phyloP scores from a whole-genome alignment of 306 rosid species.

The Prunus mongolica region DNA sequence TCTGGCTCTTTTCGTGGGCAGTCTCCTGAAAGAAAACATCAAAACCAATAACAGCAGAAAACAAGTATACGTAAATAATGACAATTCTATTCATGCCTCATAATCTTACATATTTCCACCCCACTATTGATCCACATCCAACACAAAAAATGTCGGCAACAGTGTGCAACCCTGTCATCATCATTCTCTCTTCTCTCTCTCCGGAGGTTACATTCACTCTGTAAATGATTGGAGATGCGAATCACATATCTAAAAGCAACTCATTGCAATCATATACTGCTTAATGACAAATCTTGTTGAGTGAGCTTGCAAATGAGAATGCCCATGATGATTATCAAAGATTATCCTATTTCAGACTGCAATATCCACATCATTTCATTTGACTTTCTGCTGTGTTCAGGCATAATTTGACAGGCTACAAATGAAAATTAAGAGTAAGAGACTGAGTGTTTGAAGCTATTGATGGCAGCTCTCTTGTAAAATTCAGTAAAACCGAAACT shows the following conservation, averaged over 20 bases:
- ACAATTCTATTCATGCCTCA: slow-evolving; percentile 22
- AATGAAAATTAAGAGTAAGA: slow-evolving; percentile 13
- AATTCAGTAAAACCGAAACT: background rate
- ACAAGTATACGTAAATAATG: slow-evolving; percentile 16
- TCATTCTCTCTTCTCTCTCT: slow-evolving; percentile 64
- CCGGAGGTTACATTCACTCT: slow-evolving; percentile 72
- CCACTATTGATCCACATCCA: slow-evolving; percentile 86
- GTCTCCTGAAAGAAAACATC: slow-evolving; percentile 41
- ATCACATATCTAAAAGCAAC: slow-evolving; percentile 12
- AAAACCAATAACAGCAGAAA: slow-evolving; percentile 30
- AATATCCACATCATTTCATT: background rate
- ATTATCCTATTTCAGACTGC: slow-evolving; percentile 1
- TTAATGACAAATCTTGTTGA: background rate
- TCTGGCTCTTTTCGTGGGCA: slow-evolving; percentile 40
- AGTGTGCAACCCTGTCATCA: slow-evolving; percentile 82
- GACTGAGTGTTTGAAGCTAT: background rate
- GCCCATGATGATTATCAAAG: background rate
- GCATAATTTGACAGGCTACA: slow-evolving; percentile 5
- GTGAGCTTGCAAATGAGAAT: background rate
- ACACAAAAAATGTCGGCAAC: slow-evolving; percentile 93
- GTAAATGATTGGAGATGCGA: slow-evolving; percentile 27
- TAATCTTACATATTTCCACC: slow-evolving; percentile 90
- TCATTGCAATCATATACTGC: background rate
- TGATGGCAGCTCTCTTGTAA: background rate
- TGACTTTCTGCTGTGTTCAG: background rate